Evolutionary conservation across 2,329 filamentous ascomycete species (phyloP).

Genomic region (Colletotrichum endophyticum): DNA sequence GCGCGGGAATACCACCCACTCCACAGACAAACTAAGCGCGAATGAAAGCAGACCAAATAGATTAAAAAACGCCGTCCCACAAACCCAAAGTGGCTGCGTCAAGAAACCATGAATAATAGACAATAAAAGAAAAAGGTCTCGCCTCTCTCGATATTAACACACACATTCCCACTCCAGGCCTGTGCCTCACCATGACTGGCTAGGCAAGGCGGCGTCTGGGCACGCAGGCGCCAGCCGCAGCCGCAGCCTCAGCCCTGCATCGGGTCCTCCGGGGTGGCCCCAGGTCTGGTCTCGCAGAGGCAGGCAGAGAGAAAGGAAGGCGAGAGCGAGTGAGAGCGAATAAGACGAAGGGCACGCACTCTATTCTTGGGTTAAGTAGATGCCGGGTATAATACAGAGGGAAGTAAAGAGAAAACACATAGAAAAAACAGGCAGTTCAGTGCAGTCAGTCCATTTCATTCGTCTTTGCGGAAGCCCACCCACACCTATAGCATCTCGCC

Average conservation of each 20-base stretch:
- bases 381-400: slow-evolving; percentile 18
- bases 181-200: neutral
- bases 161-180: neutral
- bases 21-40: neutral
- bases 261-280: neutral
- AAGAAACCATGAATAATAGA: neutral
- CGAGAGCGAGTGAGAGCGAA: neutral
- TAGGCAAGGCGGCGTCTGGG: neutral
- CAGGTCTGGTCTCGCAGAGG: neutral
- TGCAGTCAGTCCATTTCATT: neutral
- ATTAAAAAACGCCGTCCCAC: neutral
- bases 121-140: neutral
- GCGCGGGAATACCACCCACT: neutral
- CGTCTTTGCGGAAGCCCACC: neutral
- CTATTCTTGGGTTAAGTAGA: slow-evolving; percentile 15
- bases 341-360: neutral
- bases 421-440: neutral
- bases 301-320: neutral
- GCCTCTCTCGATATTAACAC: neutral
- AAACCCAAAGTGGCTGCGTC: neutral
- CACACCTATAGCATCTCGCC: neutral
- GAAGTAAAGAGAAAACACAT: neutral
- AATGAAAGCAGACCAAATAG: neutral
- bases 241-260: neutral
- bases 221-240: neutral